Evolutionary conservation across 2,329 filamentous ascomycete species (phyloP).

Genomic region (Hymenoscyphus occultus): DNA sequence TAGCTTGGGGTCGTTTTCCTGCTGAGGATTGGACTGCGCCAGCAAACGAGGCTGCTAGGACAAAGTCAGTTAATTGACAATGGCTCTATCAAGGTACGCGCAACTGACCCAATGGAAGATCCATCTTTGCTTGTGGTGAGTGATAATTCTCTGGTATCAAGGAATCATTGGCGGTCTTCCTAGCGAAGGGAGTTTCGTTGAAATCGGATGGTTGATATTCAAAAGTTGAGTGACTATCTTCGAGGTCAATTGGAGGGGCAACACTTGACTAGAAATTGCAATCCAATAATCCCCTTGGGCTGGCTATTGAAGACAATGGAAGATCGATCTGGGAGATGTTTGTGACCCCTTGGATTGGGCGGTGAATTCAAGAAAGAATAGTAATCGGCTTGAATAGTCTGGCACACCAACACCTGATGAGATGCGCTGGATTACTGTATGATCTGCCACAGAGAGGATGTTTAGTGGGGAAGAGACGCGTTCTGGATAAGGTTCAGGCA

Average conservation of each 20-base stretch:
- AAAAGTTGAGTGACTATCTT: background rate
- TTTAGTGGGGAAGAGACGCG: no score
- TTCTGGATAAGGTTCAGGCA: background rate
- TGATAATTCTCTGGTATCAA: conserved; percentile 21
- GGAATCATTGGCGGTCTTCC: background rate
- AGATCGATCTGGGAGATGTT: background rate
- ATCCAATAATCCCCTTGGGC: background rate
- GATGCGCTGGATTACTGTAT: background rate
- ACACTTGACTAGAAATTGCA: background rate
- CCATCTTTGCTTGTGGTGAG: conserved; percentile 24
- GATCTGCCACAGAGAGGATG: background rate
- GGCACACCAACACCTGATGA: background rate
- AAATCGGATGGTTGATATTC: background rate
- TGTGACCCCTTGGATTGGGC: background rate
- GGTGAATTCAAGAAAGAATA: background rate
- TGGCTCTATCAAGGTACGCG: background rate
- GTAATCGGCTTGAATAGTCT: background rate
- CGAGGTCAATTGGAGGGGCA: background rate
- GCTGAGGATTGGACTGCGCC: conserved; percentile 23
- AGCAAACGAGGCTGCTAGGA: conserved; percentile 28
- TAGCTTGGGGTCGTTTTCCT: conserved; percentile 57
- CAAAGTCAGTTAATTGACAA: conserved; percentile 9
- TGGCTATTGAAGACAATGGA: background rate
- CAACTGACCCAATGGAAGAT: conserved; percentile 11
- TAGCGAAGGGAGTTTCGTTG: background rate